Conservation (phyloP, 2,329 filamentous ascomycete genomes). For the Hymenoscyphus linearis region DNA sequence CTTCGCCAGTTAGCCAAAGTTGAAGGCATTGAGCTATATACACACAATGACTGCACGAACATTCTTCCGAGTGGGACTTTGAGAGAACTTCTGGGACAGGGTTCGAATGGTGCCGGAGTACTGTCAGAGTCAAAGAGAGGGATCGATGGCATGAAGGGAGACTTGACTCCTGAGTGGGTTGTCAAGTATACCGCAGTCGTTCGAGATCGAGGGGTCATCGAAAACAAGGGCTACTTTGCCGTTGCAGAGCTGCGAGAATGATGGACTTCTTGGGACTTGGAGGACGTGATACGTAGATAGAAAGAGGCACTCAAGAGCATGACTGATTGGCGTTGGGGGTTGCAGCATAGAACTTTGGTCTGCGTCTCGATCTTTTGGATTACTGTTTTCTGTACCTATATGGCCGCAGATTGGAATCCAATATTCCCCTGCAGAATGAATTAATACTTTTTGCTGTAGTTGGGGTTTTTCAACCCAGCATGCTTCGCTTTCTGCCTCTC, state of each 20-base stretch:
- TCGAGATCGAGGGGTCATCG: conserved; percentile 87
- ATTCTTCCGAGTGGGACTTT: conserved; percentile 82
- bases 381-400: background rate
- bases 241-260: conserved; percentile 61
- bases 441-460: conserved; percentile 1
- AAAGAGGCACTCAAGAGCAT: conserved; percentile 1
- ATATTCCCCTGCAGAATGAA: background rate
- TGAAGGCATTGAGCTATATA: conserved; percentile 78
- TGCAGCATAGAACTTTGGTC: conserved; percentile 1
- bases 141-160: conserved; percentile 60
- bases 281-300: background rate
- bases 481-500: conserved; percentile 92
- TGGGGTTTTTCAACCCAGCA: conserved; percentile 63
- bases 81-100: conserved; percentile 73
- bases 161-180: conserved; percentile 87
- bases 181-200: conserved; percentile 97
- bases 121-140: conserved; percentile 48
- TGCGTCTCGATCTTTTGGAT: background rate
- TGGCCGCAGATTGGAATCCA: background rate
- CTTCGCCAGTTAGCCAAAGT: conserved; percentile 79
- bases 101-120: conserved; percentile 67
- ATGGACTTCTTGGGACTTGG: conserved; percentile 3
- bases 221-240: conserved; percentile 98
- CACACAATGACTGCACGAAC: conserved; percentile 91
- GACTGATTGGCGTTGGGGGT: background rate